Evolutionary conservation across 345 rosid genomes (phyloP).

Genomic region (Eucalyptus viminalis): DNA sequence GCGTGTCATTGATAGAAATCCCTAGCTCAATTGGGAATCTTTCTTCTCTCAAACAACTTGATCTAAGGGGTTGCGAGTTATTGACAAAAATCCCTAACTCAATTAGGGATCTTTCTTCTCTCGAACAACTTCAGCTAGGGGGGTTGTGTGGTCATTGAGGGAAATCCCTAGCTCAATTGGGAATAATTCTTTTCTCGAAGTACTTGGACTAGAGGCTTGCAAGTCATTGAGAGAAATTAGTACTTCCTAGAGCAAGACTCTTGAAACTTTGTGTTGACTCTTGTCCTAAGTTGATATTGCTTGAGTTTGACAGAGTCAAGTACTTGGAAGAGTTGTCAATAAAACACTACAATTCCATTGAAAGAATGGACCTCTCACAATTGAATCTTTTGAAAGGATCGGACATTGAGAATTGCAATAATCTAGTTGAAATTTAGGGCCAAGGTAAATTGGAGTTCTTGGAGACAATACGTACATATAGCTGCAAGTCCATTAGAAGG

Average conservation of each 20-base stretch:
- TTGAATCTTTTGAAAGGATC: background rate
- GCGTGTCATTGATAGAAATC: no score
- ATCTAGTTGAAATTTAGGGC: background rate
- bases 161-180: no score
- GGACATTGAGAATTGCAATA: rapidly evolving
- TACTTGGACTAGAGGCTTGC: no score
- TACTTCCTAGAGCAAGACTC: background rate
- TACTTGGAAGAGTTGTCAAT: background rate
- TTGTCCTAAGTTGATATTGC: background rate
- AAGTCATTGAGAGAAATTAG: no score
- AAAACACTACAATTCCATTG: background rate
- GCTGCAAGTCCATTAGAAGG: background rate
- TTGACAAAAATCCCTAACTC: no score
- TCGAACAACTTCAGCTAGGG: no score
- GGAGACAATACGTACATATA: background rate
- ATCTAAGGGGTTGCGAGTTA: no score
- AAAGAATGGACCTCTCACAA: background rate
- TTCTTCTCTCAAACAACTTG: no score
- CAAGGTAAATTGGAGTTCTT: background rate
- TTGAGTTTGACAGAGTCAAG: background rate
- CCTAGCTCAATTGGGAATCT: no score
- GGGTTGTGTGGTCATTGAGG: no score
- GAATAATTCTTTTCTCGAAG: no score
- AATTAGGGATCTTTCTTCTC: no score
- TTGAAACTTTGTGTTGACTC: background rate